These are phyloP conservation scores for Aspergillus hortae DNA, from an alignment of 2,329 filamentous ascomycete species.

Conservation along the genomic window DNA sequence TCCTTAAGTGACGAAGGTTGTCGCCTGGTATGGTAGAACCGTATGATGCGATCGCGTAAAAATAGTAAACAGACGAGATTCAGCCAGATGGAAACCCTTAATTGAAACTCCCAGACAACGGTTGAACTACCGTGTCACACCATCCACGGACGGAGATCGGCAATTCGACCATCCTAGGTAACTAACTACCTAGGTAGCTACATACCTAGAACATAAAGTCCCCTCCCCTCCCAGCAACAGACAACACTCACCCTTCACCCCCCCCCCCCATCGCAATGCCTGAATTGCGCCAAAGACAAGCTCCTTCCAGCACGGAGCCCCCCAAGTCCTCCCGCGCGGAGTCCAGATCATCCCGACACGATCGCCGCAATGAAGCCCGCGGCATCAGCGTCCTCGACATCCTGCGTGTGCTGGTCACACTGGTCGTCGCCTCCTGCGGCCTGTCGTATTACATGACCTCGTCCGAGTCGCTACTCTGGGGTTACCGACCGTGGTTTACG, in stretches of 20 bases:
- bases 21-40: no score
- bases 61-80: neutral
- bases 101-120: neutral
- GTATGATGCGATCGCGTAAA: no score
- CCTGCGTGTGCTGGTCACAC: slow-evolving; percentile 64
- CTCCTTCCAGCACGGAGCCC: slow-evolving; percentile 9
- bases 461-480: slow-evolving; percentile 69
- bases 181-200: neutral
- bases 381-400: slow-evolving; percentile 58
- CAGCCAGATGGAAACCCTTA: neutral
- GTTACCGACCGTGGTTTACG: slow-evolving; percentile 61
- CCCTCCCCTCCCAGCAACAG: neutral
- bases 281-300: slow-evolving; percentile 29
- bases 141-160: neutral
- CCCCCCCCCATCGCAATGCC: slow-evolving; percentile 20
- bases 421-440: slow-evolving; percentile 63
- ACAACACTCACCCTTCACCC: neutral
- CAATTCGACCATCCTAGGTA: neutral
- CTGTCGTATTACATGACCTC: slow-evolving; percentile 74
- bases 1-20: no score
- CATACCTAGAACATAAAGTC: neutral
- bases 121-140: neutral
- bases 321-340: slow-evolving; percentile 4
- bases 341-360: neutral
- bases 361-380: slow-evolving; percentile 7